Conservation (phyloP, 345 rosid genomes). For the Hibiscus tridactylites region DNA sequence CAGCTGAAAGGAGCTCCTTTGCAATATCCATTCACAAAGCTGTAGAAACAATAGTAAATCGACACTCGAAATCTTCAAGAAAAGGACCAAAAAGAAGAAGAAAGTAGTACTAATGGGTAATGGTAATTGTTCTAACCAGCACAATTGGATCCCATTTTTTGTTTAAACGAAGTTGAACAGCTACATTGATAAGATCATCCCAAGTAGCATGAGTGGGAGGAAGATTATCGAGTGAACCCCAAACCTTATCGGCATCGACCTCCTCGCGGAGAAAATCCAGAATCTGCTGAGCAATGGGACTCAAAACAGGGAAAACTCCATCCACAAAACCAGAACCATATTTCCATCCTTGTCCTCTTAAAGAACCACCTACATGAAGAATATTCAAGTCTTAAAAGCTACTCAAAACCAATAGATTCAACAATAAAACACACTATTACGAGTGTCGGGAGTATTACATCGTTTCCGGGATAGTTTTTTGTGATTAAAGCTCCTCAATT, state of each 20-base stretch:
- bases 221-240: slow-evolving; percentile 53
- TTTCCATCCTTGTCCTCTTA: slow-evolving; percentile 90
- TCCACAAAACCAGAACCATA: slow-evolving; percentile 94
- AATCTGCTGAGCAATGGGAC: slow-evolving; percentile 70
- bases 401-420: not conserved
- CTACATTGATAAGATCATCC: slow-evolving; percentile 80
- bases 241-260: slow-evolving; percentile 33
- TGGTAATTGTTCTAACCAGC: slow-evolving; percentile 32
- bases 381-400: not conserved
- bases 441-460: slow-evolving; percentile 25
- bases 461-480: slow-evolving; percentile 69
- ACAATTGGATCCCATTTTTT: slow-evolving; percentile 68
- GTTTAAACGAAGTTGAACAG: slow-evolving; percentile 75
- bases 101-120: not conserved
- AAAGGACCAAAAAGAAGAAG: not conserved
- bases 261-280: slow-evolving; percentile 44
- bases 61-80: too few relatives aligned
- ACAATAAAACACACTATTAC: not conserved
- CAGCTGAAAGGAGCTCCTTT: slow-evolving; percentile 71
- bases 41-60: slow-evolving; percentile 19
- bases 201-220: slow-evolving; percentile 63
- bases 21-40: slow-evolving; percentile 82
- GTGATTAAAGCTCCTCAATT: slow-evolving; percentile 46
- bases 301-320: slow-evolving; percentile 84
- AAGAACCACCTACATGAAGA: slow-evolving; percentile 57